Percentiles rank a stretch among this genome's conserved stretches.
Evolutionary conservation across 352 stramenopile genomes (phyloP).

Genomic region (Globisporangium canariense): DNA sequence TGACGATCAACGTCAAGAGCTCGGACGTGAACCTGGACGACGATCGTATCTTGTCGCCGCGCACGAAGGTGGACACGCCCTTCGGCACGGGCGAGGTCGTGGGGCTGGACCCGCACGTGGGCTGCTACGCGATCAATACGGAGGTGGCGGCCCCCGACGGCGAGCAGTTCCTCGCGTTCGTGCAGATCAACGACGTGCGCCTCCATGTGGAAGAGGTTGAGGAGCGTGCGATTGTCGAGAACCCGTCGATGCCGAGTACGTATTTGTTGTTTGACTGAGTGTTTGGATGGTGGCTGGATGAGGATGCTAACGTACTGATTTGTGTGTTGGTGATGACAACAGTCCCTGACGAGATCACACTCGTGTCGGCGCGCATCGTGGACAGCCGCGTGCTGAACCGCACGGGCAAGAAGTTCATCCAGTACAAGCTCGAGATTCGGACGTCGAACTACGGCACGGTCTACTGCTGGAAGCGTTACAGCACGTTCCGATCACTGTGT

Average conservation of each 20-base stretch:
- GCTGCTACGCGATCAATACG: conserved; percentile 86
- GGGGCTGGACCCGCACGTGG: conserved; percentile 81
- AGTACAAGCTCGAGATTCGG: conserved; percentile 88
- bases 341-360: conserved; percentile 81
- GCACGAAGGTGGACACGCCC: conserved; percentile 81
- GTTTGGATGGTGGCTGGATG: neutral
- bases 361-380: conserved; percentile 80
- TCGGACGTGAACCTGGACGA: conserved; percentile 77
- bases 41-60: conserved; percentile 80
- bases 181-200: conserved; percentile 75
- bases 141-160: conserved; percentile 70
- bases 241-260: conserved; percentile 74
- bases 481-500: conserved; percentile 81
- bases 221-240: conserved; percentile 78
- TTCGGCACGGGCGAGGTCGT: conserved; percentile 83
- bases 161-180: conserved; percentile 80
- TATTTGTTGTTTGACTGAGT: conserved; percentile 14
- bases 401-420: conserved; percentile 85
- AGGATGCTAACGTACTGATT: conserved; percentile 16
- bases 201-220: conserved; percentile 71
- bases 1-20: conserved; percentile 69
- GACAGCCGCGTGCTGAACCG: conserved; percentile 83
- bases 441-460: conserved; percentile 87
- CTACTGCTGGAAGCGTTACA: conserved; percentile 88
- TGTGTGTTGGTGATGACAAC: conserved; percentile 11